Evolutionary conservation across 306 rosid species (phyloP).

Genomic region (Sphenostylis stenocarpa): DNA sequence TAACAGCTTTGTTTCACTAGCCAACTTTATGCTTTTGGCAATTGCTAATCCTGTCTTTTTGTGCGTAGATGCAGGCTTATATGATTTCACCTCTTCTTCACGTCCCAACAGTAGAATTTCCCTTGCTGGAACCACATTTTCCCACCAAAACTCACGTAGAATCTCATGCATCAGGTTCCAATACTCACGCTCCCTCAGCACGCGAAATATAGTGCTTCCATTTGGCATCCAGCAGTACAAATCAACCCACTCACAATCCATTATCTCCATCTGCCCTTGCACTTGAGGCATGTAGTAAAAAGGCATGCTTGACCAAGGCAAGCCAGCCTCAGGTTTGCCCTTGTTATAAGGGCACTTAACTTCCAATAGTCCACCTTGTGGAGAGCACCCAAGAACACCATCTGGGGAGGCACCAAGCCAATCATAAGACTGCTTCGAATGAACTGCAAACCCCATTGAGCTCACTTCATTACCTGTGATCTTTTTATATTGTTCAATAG

Average conservation of each 20-base stretch:
- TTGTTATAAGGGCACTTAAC: slow-evolving; percentile 97
- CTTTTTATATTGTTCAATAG: slow-evolving; percentile 69
- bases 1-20: slow-evolving; percentile 69
- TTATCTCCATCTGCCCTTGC: slow-evolving; percentile 94
- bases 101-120: slow-evolving; percentile 62
- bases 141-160: slow-evolving; percentile 95
- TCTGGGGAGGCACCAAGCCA: slow-evolving; percentile 99
- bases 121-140: slow-evolving; percentile 85
- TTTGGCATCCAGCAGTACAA: slow-evolving; percentile 94
- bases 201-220: slow-evolving; percentile 88
- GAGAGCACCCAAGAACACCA: slow-evolving; percentile 71
- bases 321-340: slow-evolving; percentile 86
- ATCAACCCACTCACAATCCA: slow-evolving; percentile 89
- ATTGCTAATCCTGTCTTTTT: slow-evolving; percentile 73
- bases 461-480: slow-evolving; percentile 79
- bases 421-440: slow-evolving; percentile 51
- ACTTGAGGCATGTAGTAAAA: slow-evolving; percentile 98
- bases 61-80: slow-evolving; percentile 72
- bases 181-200: slow-evolving; percentile 59
- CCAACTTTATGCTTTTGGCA: slow-evolving; percentile 67
- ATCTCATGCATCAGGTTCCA: slow-evolving; percentile 80
- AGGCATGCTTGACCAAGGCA: slow-evolving; percentile 87
- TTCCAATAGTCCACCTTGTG: slow-evolving; percentile 75
- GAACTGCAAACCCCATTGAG: slow-evolving; percentile 75
- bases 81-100: slow-evolving; percentile 54